Base-by-base conservation (phyloP, 768 basidiomycete genomes). In the Lentinus brumalis region DNA sequence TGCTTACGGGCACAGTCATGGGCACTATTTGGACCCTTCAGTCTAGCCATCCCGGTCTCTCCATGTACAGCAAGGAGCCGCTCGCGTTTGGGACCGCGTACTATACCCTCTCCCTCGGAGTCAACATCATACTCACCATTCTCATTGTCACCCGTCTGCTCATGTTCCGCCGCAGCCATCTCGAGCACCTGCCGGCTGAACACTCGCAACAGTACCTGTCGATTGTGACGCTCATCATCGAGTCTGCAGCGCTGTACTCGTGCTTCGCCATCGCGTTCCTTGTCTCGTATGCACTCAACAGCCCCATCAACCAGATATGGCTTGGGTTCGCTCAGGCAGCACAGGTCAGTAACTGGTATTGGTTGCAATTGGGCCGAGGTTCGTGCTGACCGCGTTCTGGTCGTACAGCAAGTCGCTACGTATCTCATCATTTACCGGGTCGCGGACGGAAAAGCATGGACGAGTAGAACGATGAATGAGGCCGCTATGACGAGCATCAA, bases 1-100 rank as follows among this genome's bases (percentile, higher is more conserved):
- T 30, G 2, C 44, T 12, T 30, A 46, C 14, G 53, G 18, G 9
- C 26, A 35, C 52, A 81, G 79, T 66, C 3, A 71, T 80, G 70
- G 79, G 79, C 46, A 78, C 75, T 0, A 61, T 79, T 0, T 79
- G 78, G 78, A 76, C 77, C 8, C 71, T 80, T 8, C 73, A 78
- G 59, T 80, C 79, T 6, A 76, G 74, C 50, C 74, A 77, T 55
- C 78, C 78, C 6, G 74, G 71, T 1, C 70, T 77, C 2, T 80
- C 78, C 14, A 64, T 80, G 12, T 78, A 55, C 31, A 55, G 53
- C 53, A 32, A 29, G 16, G 21, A 55, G 53, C 53, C 57, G 5
- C 39, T 60, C 35, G 61, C 57, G n/a, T 65, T 39, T 50, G 57
- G 62, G 9, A 60, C 57, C 5, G 62, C 69, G 2, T 68, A 70